A percentile compares a stretch with the other conserved stretches of the same genome.
Evolutionary conservation across 1,139 yeast species (phyloP).

Genomic region (Scheffersomyces illinoinensis): DNA sequence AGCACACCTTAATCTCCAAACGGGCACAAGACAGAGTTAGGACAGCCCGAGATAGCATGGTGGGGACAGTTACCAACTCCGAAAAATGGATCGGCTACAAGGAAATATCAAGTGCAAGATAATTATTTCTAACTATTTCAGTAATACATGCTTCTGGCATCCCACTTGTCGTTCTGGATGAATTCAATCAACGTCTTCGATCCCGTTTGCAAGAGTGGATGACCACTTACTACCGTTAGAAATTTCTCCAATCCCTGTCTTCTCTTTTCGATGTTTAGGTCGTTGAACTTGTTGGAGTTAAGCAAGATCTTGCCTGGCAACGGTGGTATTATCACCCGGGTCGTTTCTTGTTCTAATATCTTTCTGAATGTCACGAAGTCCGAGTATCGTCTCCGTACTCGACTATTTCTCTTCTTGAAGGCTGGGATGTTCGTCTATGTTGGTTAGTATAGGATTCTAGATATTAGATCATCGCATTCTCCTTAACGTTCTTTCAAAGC

Average conservation of each 20-base stretch:
- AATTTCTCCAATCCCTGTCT: constrained; percentile 84
- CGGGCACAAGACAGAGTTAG: neutral
- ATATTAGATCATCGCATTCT: neutral
- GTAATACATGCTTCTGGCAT: constrained; percentile 35
- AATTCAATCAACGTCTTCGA: constrained; percentile 80
- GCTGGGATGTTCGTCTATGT: constrained; percentile 74
- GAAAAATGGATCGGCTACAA: neutral
- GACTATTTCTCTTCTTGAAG: constrained; percentile 63
- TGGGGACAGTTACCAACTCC: neutral
- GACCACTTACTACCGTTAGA: constrained; percentile 81
- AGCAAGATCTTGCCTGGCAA: constrained; percentile 84
- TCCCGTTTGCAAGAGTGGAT: constrained; percentile 90
- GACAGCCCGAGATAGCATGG: neutral
- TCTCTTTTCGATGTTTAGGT: constrained; percentile 80
- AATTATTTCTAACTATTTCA: constrained; percentile 2
- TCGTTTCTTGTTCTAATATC: constrained; percentile 71
- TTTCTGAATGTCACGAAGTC: constrained; percentile 85
- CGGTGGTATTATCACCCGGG: constrained; percentile 79
- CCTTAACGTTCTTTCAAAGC: neutral
- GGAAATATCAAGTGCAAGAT: neutral
- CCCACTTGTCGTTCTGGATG: constrained; percentile 88
- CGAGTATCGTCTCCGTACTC: constrained; percentile 83
- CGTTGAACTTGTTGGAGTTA: constrained; percentile 71
- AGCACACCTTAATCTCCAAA: neutral
- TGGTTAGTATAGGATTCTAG: constrained; percentile 13